Conservation (phyloP, 345 rosid genomes). For the Garcia nutans region DNA sequence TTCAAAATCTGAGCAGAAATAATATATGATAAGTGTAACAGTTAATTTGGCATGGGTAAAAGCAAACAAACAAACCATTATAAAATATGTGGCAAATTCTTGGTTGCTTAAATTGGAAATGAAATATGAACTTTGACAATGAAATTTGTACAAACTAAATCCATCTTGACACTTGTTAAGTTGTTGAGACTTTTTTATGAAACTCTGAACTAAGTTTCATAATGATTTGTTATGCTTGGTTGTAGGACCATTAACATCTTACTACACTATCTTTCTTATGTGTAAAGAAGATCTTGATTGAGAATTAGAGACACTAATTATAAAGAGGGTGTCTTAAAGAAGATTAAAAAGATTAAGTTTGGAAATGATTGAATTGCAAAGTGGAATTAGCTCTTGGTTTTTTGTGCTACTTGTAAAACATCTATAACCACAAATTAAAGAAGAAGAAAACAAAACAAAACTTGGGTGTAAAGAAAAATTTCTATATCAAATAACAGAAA, state of each 20-base stretch:
- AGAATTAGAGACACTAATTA: background rate
- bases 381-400: background rate
- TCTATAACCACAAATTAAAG: background rate
- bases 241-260: constrained; percentile 12
- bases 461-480: background rate
- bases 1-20: no score
- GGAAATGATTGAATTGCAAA: background rate
- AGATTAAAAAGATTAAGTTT: background rate
- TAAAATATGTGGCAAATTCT: background rate
- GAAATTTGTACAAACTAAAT: background rate
- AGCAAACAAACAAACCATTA: background rate
- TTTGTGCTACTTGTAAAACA: background rate
- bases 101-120: background rate
- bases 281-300: constrained; percentile 10
- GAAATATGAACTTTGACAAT: background rate
- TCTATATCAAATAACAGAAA: no score
- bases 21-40: no score
- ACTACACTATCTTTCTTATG: background rate
- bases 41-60: no score
- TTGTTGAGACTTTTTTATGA: background rate
- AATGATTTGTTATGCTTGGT: background rate
- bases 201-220: background rate
- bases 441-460: background rate
- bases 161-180: background rate
- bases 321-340: background rate